Conservation (phyloP, 2,329 filamentous ascomycete species). For the Calonectria hongkongensis region DNA sequence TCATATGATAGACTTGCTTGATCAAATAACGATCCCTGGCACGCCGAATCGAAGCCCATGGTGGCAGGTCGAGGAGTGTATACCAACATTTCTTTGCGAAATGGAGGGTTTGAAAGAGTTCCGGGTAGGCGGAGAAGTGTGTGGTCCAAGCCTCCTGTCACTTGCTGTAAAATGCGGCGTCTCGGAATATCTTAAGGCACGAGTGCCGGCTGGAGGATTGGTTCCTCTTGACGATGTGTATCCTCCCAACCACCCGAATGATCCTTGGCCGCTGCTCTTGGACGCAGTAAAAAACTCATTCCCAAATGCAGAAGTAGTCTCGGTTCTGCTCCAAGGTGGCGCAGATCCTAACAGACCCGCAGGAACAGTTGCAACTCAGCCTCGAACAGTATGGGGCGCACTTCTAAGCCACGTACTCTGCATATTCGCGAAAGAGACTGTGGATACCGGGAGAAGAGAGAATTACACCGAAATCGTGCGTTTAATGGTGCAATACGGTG, state of each 20-base stretch:
- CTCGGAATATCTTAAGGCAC: not conserved
- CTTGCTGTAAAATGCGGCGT: not conserved
- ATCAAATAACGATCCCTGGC: not conserved
- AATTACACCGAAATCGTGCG: not conserved
- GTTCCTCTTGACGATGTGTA: not conserved
- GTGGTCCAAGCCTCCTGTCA: not conserved
- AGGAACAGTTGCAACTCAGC: not conserved
- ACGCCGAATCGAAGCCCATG: not conserved
- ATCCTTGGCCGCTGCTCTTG: not conserved
- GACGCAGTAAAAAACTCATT: not conserved
- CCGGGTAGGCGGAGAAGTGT: not conserved
- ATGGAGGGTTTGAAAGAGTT: not conserved
- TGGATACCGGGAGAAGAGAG: not conserved
- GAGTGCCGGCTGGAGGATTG: not conserved
- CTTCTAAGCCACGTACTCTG: not conserved
- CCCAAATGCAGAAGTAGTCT: not conserved
- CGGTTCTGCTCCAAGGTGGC: not conserved
- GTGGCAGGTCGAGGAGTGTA: not conserved
- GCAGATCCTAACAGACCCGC: not conserved
- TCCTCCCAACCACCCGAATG: not conserved
- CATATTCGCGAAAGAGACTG: not conserved
- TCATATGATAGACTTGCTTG: not conserved
- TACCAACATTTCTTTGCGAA: not conserved
- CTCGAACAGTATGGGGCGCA: not conserved
- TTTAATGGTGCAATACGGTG: not conserved